Conservation (phyloP, 306 rosid genomes). For the Castanopsis chinensis region DNA sequence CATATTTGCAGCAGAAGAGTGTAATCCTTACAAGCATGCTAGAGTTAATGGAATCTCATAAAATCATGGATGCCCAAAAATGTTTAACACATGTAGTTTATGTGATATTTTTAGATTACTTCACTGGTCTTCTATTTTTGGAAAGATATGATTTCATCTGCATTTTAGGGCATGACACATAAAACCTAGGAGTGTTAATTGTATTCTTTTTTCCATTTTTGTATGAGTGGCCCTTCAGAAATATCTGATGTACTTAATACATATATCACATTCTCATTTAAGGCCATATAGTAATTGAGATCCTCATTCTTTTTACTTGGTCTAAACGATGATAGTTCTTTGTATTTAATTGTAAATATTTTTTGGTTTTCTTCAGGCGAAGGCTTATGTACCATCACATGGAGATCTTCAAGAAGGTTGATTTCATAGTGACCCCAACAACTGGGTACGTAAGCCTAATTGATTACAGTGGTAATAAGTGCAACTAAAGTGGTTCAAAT, state of each 20-base stretch:
- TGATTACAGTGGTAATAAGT: slow-evolving; percentile 7
- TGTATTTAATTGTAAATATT: slow-evolving; percentile 13
- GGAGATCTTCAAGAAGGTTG: slow-evolving; percentile 90
- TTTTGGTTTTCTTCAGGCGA: slow-evolving; percentile 53
- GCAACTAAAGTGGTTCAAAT: slow-evolving; percentile 4
- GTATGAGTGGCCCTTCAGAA: background rate
- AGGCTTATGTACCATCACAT: slow-evolving; percentile 84
- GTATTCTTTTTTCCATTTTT: background rate
- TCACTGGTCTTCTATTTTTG: background rate
- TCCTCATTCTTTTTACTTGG: background rate
- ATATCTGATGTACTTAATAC: background rate
- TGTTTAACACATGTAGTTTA: background rate
- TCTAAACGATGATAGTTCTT: background rate
- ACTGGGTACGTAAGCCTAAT: slow-evolving; percentile 70
- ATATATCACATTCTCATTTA: background rate
- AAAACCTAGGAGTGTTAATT: background rate
- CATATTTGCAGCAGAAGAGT: background rate
- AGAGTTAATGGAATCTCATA: background rate
- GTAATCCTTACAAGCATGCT: background rate
- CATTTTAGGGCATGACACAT: background rate
- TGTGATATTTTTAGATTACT: background rate
- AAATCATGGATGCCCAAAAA: background rate
- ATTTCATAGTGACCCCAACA: slow-evolving; percentile 91
- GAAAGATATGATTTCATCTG: background rate
- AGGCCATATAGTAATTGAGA: background rate